phyloP scores from a whole-genome alignment of 495 filamentous ascomycete species.

The Patellaria atrata region DNA sequence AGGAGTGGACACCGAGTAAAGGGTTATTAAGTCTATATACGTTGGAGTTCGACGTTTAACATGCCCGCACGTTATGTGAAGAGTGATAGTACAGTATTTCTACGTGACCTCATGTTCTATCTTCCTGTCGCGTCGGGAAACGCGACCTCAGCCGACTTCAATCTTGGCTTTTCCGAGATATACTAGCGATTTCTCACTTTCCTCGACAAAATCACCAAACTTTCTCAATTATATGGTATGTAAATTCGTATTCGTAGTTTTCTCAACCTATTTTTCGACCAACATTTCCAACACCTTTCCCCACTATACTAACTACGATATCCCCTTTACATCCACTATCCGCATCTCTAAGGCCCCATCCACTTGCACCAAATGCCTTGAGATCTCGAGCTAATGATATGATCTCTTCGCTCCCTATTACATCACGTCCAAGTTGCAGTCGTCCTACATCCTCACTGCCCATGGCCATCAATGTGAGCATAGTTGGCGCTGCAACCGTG shows the following conservation, averaged over 20 bases:
- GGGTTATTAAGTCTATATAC: too few relatives aligned
- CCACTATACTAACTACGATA: slow-evolving; percentile 81
- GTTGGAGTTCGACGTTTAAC: too few relatives aligned
- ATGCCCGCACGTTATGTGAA: too few relatives aligned
- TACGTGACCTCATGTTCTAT: too few relatives aligned
- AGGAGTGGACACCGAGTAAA: too few relatives aligned
- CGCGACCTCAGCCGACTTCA: too few relatives aligned
- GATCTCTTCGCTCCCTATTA: slow-evolving; percentile 63
- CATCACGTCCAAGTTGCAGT: slow-evolving; percentile 52
- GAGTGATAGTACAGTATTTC: too few relatives aligned
- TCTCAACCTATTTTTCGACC: slow-evolving; percentile 63
- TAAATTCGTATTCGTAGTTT: neutral
- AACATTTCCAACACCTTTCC: slow-evolving; percentile 87
- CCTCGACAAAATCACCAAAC: neutral
- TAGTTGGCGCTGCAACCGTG: slow-evolving; percentile 47
- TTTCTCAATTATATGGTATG: neutral
- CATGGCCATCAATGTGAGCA: slow-evolving; percentile 92
- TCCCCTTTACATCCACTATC: slow-evolving; percentile 54
- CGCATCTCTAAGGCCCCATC: slow-evolving; percentile 73
- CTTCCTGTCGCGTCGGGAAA: too few relatives aligned
- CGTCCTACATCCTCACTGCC: slow-evolving; percentile 62
- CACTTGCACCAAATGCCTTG: slow-evolving; percentile 66
- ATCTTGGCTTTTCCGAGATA: too few relatives aligned
- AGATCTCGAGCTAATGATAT: slow-evolving; percentile 72
- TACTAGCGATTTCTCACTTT: too few relatives aligned